phyloP scores from a whole-genome alignment of 257 asterid genomes.

The Parsonsia alboflavescens region DNA sequence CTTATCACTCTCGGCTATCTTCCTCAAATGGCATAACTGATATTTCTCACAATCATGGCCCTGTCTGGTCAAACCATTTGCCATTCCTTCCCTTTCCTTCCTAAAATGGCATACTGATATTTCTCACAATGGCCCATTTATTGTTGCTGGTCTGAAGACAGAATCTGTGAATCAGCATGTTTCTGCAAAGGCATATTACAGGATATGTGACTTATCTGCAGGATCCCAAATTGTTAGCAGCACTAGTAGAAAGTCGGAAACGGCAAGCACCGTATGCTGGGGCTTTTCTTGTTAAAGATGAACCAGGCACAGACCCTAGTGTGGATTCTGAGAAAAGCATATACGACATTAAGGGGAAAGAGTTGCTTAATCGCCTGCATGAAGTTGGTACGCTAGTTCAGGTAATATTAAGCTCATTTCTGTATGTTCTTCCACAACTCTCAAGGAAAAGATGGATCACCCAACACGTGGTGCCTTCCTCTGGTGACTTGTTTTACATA shows the following conservation, averaged over 20 bases:
- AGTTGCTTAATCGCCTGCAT: constrained; percentile 75
- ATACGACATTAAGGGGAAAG: constrained; percentile 81
- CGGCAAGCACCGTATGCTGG: constrained; percentile 99
- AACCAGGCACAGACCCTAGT: constrained; percentile 54
- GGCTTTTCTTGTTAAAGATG: constrained; percentile 92
- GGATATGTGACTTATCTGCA: constrained; percentile 27
- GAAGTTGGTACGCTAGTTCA: constrained; percentile 95
- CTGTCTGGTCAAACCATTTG: no score
- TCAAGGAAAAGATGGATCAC: constrained; percentile 5
- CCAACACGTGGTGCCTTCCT: background rate
- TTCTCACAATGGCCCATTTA: background rate
- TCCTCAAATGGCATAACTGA: background rate
- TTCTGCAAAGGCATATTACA: background rate
- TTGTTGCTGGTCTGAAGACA: background rate
- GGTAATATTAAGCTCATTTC: constrained; percentile 43
- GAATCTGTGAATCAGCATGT: background rate
- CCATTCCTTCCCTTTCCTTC: no score
- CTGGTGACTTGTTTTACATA: background rate
- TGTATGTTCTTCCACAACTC: constrained; percentile 11
- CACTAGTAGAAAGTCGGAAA: constrained; percentile 78
- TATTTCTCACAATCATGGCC: background rate
- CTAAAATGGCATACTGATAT: background rate
- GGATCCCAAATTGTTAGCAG: constrained; percentile 96
- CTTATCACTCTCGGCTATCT: background rate
- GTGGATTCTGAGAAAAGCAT: constrained; percentile 58